A percentile compares a stretch with the other conserved stretches of the same genome.
Evolutionary conservation across 2,329 filamentous ascomycete species (phyloP).

Genomic region (Colletotrichum magnum): DNA sequence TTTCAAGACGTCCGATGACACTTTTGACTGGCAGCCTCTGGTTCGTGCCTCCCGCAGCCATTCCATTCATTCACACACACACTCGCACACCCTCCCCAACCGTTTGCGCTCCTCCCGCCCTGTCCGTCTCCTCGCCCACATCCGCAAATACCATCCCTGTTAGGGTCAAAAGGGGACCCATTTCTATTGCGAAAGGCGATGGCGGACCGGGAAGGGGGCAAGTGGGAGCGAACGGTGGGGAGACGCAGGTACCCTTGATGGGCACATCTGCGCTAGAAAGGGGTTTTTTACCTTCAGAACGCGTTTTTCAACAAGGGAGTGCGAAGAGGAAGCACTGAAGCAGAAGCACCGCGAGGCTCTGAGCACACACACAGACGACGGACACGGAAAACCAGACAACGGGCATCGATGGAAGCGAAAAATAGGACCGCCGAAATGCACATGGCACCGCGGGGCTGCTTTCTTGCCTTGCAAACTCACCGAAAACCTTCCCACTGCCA

Average conservation of each 20-base stretch:
- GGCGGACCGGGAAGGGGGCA: slow-evolving; percentile 5
- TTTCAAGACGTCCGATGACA: slow-evolving; percentile 20
- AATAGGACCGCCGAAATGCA: neutral
- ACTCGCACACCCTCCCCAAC: neutral
- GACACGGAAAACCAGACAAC: too few species aligned
- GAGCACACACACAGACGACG: too few species aligned
- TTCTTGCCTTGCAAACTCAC: too few species aligned
- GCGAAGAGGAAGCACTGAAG: neutral
- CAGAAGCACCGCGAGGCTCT: too few species aligned
- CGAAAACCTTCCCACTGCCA: too few species aligned
- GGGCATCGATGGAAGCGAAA: neutral
- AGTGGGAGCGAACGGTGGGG: neutral
- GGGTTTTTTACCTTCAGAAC: slow-evolving; percentile 7
- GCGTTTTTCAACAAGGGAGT: neutral
- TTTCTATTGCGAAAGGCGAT: slow-evolving; percentile 27
- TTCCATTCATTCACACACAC: neutral
- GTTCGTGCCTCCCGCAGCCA: slow-evolving; percentile 5
- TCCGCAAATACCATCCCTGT: slow-evolving; percentile 6
- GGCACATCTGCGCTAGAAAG: slow-evolving; percentile 32
- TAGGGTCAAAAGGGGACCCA: slow-evolving; percentile 7
- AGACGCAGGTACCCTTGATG: slow-evolving; percentile 26
- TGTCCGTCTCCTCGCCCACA: slow-evolving; percentile 1
- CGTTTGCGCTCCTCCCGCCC: neutral
- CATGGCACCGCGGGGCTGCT: too few species aligned
- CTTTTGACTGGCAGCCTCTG: slow-evolving; percentile 15